Percentiles rank a stretch among this genome's conserved stretches.
Conservation (phyloP, 2,329 filamentous ascomycete genomes). For the Stagonosporopsis tanaceti region DNA sequence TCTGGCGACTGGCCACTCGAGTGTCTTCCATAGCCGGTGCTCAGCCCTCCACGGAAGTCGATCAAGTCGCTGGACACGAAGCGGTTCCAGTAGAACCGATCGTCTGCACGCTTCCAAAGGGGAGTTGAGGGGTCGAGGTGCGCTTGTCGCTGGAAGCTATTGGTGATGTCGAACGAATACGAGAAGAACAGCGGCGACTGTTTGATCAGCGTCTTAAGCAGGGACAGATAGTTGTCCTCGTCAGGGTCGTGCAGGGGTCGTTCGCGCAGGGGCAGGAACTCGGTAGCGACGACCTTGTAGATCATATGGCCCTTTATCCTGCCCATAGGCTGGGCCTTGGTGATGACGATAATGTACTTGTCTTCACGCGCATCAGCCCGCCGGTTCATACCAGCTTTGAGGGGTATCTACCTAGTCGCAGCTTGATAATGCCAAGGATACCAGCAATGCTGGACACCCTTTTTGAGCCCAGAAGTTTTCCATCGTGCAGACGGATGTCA, state of each 20-base stretch:
- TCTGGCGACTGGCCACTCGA: constrained; percentile 75
- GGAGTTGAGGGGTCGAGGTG: constrained; percentile 75
- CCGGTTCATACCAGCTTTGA: constrained; percentile 2
- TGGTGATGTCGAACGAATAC: constrained; percentile 95
- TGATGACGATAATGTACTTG: constrained; percentile 97
- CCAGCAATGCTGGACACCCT: constrained; percentile 93
- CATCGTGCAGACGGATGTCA: constrained; percentile 85
- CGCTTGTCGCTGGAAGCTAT: constrained; percentile 93
- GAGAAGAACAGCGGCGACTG: constrained; percentile 96
- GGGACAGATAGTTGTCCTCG: constrained; percentile 86
- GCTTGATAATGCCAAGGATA: constrained; percentile 90
- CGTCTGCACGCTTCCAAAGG: constrained; percentile 90
- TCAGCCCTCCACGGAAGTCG: constrained; percentile 75
- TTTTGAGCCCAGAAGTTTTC: constrained; percentile 76
- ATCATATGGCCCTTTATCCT: constrained; percentile 95
- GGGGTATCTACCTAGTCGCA: constrained; percentile 77
- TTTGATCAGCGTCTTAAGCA: constrained; percentile 83
- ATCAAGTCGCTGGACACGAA: constrained; percentile 92
- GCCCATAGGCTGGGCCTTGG: constrained; percentile 89
- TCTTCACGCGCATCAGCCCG: constrained; percentile 58
- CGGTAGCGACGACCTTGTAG: constrained; percentile 89
- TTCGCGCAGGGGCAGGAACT: constrained; percentile 93
- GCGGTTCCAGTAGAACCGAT: constrained; percentile 98
- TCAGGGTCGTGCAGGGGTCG: constrained; percentile 89
- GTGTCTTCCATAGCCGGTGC: constrained; percentile 61